Conservation (phyloP, 345 rosid genomes). For the Erysimum cheiranthoides region DNA sequence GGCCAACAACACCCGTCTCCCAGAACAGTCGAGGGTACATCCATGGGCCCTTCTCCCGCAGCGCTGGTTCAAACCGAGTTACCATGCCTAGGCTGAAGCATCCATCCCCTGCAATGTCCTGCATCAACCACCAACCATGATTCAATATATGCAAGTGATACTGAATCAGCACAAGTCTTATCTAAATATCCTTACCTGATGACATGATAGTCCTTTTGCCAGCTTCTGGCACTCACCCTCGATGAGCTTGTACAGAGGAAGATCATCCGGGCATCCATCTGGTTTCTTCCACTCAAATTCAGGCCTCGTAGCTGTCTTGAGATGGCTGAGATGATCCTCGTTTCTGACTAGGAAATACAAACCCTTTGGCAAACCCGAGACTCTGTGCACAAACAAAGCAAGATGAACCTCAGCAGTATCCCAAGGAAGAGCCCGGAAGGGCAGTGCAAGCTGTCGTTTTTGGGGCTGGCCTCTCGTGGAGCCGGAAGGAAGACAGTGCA, state of each 20-base stretch:
- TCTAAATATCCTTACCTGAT: constrained; percentile 59
- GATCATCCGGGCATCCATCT: constrained; percentile 70
- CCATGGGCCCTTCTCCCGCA: constrained; percentile 67
- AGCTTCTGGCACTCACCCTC: constrained; percentile 64
- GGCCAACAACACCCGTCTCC: constrained; percentile 95
- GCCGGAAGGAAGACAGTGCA: constrained; percentile 89
- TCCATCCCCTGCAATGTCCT: constrained; percentile 93
- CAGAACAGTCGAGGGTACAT: constrained; percentile 91
- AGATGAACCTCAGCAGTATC: constrained; percentile 87
- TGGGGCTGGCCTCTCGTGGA: constrained; percentile 56
- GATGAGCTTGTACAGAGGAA: constrained; percentile 73
- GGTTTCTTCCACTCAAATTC: constrained; percentile 83
- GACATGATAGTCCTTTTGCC: constrained; percentile 77
- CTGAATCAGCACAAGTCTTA: background rate
- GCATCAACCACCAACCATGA: constrained; percentile 35
- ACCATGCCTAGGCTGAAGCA: constrained; percentile 95
- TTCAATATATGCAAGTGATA: background rate
- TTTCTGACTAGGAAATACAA: constrained; percentile 87
- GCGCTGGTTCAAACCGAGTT: constrained; percentile 68
- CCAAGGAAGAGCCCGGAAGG: constrained; percentile 84
- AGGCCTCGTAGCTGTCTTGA: constrained; percentile 57
- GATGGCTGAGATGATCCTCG: constrained; percentile 72
- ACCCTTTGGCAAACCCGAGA: constrained; percentile 70
- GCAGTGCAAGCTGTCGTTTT: constrained; percentile 62
- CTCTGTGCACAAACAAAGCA: constrained; percentile 83